phyloP scores from a whole-genome alignment of 2,329 filamentous ascomycete species.

The Neurospora crassa region DNA sequence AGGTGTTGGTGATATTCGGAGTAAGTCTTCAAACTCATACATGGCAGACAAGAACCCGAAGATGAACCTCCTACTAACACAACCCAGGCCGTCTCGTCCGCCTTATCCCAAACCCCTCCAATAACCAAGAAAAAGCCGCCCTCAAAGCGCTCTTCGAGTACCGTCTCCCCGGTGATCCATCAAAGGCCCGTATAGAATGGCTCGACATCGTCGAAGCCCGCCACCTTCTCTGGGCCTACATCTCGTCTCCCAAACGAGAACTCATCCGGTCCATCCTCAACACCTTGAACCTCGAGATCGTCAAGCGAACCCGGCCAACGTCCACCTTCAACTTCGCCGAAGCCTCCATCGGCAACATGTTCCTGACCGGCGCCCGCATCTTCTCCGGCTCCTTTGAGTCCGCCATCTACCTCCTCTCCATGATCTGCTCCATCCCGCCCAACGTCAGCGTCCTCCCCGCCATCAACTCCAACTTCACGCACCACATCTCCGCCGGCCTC shows the following conservation, averaged over 20 bases:
- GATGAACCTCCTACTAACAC: background rate
- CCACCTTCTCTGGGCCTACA: slow-evolving; percentile 63
- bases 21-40: slow-evolving; percentile 33
- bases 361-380: slow-evolving; percentile 70
- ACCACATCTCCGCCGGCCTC: slow-evolving; percentile 83
- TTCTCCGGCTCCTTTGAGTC: slow-evolving; percentile 91
- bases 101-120: slow-evolving; percentile 64
- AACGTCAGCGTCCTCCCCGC: slow-evolving; percentile 74
- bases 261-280: slow-evolving; percentile 71
- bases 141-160: slow-evolving; percentile 84
- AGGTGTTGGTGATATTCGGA: slow-evolving; percentile 61
- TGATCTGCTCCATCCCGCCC: slow-evolving; percentile 74
- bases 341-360: slow-evolving; percentile 70
- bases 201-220: slow-evolving; percentile 78
- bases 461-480: slow-evolving; percentile 90
- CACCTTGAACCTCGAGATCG: slow-evolving; percentile 65
- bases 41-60: background rate
- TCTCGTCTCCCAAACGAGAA: slow-evolving; percentile 64
- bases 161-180: slow-evolving; percentile 55
- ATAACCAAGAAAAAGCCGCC: slow-evolving; percentile 56
- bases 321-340: slow-evolving; percentile 70
- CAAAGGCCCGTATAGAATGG: slow-evolving; percentile 67
- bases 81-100: slow-evolving; percentile 71
- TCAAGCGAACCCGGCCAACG: slow-evolving; percentile 63
- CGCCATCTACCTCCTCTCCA: slow-evolving; percentile 80